These are phyloP conservation scores for Starmerella etchellsii DNA, from an alignment of 805 yeast species.

Conservation along the genomic window DNA sequence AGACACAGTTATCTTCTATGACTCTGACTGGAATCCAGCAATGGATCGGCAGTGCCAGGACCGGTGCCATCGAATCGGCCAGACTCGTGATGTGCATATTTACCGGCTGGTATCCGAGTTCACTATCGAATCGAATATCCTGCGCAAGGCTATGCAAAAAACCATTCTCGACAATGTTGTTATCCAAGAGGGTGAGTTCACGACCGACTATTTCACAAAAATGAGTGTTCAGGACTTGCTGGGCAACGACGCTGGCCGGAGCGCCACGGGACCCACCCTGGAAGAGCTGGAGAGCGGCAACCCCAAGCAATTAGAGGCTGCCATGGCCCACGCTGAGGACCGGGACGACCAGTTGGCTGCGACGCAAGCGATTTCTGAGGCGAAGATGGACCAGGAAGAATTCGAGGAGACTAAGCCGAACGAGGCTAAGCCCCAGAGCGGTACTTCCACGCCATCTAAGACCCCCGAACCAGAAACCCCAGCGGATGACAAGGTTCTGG, in stretches of 20 bases:
- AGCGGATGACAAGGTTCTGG: too few species aligned
- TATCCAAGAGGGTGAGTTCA: conserved; percentile 95
- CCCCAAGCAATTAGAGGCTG: conserved; percentile 34
- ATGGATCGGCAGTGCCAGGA: conserved; percentile 99
- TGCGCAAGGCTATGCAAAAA: conserved; percentile 89
- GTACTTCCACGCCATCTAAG: neutral
- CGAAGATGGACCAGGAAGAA: conserved; percentile 72
- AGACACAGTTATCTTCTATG: conserved; percentile 94
- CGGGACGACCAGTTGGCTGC: conserved; percentile 72
- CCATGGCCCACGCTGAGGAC: conserved; percentile 87
- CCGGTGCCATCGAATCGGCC: conserved; percentile 98
- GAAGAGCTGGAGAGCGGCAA: conserved; percentile 21
- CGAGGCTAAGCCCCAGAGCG: neutral
- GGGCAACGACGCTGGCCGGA: conserved; percentile 40
- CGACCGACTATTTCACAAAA: conserved; percentile 88
- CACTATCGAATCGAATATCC: conserved; percentile 89
- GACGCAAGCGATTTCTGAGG: conserved; percentile 73
- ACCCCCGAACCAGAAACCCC: neutral
- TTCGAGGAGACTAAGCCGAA: conserved; percentile 31
- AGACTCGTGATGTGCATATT: conserved; percentile 93
- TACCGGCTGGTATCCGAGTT: conserved; percentile 91
- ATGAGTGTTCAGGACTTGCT: conserved; percentile 74
- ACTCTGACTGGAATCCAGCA: conserved; percentile 98
- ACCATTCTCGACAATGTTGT: conserved; percentile 86
- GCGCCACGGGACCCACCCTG: conserved; percentile 23